Conservation (phyloP, 2,329 filamentous ascomycete species). For the Hypoxylon sp. region DNA sequence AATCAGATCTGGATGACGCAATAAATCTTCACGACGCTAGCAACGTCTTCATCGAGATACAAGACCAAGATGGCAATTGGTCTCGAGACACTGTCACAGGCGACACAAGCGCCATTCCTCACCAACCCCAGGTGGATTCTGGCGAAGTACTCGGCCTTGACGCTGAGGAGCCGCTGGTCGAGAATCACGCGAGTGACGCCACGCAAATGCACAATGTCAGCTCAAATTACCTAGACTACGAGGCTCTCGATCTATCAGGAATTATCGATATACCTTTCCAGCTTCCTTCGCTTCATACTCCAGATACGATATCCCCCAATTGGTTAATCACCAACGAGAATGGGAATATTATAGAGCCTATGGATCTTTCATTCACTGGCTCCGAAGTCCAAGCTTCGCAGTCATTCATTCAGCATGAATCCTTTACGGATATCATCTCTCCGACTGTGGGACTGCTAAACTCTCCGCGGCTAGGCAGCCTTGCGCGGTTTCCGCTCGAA, state of each 20-base stretch:
- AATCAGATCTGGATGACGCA: neutral
- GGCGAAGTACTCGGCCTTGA: neutral
- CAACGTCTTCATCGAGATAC: constrained; percentile 20
- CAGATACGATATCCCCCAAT: neutral
- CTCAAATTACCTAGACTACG: neutral
- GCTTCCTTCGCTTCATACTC: neutral
- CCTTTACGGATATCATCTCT: neutral
- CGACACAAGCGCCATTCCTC: neutral
- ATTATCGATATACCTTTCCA: neutral
- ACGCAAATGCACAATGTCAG: neutral
- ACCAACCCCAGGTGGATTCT: neutral
- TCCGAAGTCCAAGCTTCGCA: neutral
- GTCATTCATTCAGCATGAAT: constrained; percentile 2
- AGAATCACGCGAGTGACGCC: neutral
- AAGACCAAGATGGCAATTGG: constrained; percentile 24
- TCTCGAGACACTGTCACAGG: constrained; percentile 5
- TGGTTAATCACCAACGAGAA: neutral
- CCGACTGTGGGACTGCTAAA: neutral
- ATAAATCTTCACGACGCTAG: neutral
- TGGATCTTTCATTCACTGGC: neutral
- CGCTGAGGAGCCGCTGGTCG: neutral
- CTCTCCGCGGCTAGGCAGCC: neutral
- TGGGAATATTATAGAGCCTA: neutral
- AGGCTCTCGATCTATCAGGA: neutral
- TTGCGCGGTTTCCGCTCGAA: neutral